Conservation (phyloP, 768 basidiomycete species). For the Leccinum fibrillosum region DNA sequence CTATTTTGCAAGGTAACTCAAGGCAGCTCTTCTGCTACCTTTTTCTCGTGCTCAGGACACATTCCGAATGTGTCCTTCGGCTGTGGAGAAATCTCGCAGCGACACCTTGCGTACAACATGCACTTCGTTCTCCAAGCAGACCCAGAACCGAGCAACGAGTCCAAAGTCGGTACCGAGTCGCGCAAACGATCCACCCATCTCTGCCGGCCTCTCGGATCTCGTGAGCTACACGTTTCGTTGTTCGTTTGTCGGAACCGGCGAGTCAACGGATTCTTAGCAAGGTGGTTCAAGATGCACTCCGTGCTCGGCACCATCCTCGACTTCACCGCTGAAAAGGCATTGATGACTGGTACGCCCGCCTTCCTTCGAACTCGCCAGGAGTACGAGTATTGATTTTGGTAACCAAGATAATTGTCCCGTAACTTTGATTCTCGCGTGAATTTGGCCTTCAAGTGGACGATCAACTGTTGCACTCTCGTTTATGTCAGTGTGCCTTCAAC, state of each 20-base stretch:
- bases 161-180: neutral
- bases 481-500: slow-evolving; percentile 59
- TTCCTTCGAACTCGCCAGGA: slow-evolving; percentile 68
- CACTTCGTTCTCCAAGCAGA: slow-evolving; percentile 2
- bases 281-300: slow-evolving; percentile 80
- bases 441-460: slow-evolving; percentile 75
- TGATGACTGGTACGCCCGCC: slow-evolving; percentile 72
- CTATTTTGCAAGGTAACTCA: no score
- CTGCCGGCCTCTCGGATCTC: slow-evolving; percentile 90
- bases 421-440: slow-evolving; percentile 82
- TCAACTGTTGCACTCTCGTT: slow-evolving; percentile 79
- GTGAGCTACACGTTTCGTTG: slow-evolving; percentile 44
- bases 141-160: slow-evolving; percentile 5
- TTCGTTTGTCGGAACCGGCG: slow-evolving; percentile 1
- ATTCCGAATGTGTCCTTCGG: neutral
- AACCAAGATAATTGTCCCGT: slow-evolving; percentile 66
- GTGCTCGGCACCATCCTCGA: slow-evolving; percentile 96
- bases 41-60: slow-evolving; percentile 3
- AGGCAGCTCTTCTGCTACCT: slow-evolving; percentile 1
- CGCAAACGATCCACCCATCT: slow-evolving; percentile 48
- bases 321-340: slow-evolving; percentile 92
- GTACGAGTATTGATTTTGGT: slow-evolving; percentile 83
- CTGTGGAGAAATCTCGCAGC: slow-evolving; percentile 11
- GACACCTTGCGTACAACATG: slow-evolving; percentile 10
- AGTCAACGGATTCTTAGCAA: slow-evolving; percentile 86